A percentile compares a stretch with the other conserved stretches of the same genome.
These are phyloP conservation scores for Fulvia fulva DNA, from an alignment of 2,329 filamentous ascomycete species.

Conservation along the genomic window DNA sequence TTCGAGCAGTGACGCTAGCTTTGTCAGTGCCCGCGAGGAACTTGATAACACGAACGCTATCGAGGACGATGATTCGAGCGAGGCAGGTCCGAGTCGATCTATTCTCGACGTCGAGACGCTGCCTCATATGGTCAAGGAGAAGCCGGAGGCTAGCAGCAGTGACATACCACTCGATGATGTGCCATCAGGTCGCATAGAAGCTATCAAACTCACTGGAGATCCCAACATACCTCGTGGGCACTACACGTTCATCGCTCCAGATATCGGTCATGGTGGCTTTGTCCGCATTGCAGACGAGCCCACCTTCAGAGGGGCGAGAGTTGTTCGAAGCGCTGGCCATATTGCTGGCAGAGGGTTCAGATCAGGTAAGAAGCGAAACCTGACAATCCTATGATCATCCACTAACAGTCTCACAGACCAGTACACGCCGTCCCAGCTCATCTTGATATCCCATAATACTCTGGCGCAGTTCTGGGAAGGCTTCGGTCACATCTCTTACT, in stretches of 20 bases:
- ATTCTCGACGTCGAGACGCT: background rate
- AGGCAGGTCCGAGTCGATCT: background rate
- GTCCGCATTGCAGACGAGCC: constrained; percentile 61
- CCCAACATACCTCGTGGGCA: constrained; percentile 85
- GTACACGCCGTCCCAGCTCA: constrained; percentile 70
- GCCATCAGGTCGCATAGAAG: constrained; percentile 68
- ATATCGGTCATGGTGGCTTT: constrained; percentile 66
- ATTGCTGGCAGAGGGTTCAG: constrained; percentile 69
- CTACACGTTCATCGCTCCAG: constrained; percentile 73
- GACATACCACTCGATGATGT: constrained; percentile 24
- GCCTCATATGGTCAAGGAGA: no score
- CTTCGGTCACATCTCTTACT: constrained; percentile 49
- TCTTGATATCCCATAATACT: constrained; percentile 71
- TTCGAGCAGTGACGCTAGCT: constrained; percentile 20
- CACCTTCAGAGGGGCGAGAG: constrained; percentile 67
- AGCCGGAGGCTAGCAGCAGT: background rate
- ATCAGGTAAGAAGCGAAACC: constrained; percentile 55
- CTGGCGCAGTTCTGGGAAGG: constrained; percentile 78
- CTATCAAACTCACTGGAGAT: constrained; percentile 88
- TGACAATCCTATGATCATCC: background rate
- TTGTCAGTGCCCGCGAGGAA: constrained; percentile 15
- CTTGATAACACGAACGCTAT: background rate
- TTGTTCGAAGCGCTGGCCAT: constrained; percentile 73
- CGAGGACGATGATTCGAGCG: constrained; percentile 17
- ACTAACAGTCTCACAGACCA: constrained; percentile 52